A percentile compares a stretch with the other conserved stretches of the same genome.
phyloP scores from a whole-genome alignment of 805 yeast species.

The Brettanomyces naardenensis region DNA sequence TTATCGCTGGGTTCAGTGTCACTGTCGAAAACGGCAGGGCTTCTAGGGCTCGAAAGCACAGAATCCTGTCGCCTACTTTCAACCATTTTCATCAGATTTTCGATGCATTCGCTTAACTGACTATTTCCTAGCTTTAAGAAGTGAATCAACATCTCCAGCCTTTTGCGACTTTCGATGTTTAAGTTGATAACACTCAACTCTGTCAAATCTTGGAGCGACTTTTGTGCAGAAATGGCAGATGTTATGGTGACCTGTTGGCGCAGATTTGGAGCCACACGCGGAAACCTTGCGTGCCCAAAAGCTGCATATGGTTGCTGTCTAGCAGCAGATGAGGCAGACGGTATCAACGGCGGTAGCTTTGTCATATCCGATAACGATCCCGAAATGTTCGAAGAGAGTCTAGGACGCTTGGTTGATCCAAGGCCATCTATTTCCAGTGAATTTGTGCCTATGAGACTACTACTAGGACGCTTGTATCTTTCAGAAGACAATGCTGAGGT shows the following conservation, averaged over 20 bases:
- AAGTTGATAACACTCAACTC: constrained; percentile 27
- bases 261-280: constrained; percentile 11
- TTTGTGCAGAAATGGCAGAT: constrained; percentile 24
- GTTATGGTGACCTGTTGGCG: constrained; percentile 24
- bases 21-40: neutral
- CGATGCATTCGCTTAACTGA: constrained; percentile 61
- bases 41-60: neutral
- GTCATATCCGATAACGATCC: constrained; percentile 5
- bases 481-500: neutral
- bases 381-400: neutral
- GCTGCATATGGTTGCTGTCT: neutral
- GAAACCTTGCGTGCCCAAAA: constrained; percentile 8
- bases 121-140: constrained; percentile 74
- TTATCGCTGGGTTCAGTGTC: neutral
- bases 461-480: constrained; percentile 8
- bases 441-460: neutral
- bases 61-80: constrained; percentile 18
- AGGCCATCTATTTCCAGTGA: neutral
- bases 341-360: constrained; percentile 1
- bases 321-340: neutral
- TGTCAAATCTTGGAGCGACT: constrained; percentile 25
- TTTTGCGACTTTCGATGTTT: constrained; percentile 60
- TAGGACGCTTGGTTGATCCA: neutral
- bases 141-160: constrained; percentile 72
- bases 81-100: constrained; percentile 33